A percentile compares a stretch with the other conserved stretches of the same genome.
Conservation (phyloP, 1,284 basidiomycete genomes). For the Heterobasidion parviporum region DNA sequence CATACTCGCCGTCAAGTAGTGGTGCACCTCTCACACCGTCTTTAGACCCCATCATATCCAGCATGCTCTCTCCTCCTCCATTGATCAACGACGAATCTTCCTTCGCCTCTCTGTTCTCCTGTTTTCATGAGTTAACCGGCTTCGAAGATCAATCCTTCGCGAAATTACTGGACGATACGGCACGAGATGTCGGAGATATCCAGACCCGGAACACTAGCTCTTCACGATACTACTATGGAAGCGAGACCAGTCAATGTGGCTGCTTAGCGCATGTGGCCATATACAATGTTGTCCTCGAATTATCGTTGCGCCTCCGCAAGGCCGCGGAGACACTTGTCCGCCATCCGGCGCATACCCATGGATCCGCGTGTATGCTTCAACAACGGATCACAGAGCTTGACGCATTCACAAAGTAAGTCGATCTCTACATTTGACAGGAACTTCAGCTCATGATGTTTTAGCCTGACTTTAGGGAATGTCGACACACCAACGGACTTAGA, state of each 20-base stretch:
- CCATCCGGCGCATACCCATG: conserved; percentile 38
- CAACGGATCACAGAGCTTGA: conserved; percentile 50
- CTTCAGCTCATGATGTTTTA: not conserved
- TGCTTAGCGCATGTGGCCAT: conserved; percentile 45
- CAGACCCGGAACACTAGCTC: not conserved
- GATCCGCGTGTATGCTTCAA: conserved; percentile 38
- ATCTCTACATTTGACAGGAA: not conserved
- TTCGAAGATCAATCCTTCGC: conserved; percentile 5
- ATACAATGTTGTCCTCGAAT: conserved; percentile 51
- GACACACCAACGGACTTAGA: conserved; percentile 13
- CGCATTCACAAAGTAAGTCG: conserved; percentile 44
- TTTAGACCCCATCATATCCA: not conserved
- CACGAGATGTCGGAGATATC: conserved; percentile 3
- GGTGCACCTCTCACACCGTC: not conserved
- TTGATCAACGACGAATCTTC: not conserved
- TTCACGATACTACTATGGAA: conserved; percentile 6
- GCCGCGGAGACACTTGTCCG: conserved; percentile 47
- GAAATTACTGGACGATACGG: conserved; percentile 11
- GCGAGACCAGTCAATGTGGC: conserved; percentile 36
- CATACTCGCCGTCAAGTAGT: not conserved
- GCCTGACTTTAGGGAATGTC: conserved; percentile 26
- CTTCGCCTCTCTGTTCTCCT: conserved; percentile 4
- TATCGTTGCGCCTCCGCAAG: conserved; percentile 51
- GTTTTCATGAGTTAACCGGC: conserved; percentile 1
- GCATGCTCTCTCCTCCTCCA: not conserved